phyloP scores from a whole-genome alignment of 768 basidiomycete species.

The Suillus bovinus region DNA sequence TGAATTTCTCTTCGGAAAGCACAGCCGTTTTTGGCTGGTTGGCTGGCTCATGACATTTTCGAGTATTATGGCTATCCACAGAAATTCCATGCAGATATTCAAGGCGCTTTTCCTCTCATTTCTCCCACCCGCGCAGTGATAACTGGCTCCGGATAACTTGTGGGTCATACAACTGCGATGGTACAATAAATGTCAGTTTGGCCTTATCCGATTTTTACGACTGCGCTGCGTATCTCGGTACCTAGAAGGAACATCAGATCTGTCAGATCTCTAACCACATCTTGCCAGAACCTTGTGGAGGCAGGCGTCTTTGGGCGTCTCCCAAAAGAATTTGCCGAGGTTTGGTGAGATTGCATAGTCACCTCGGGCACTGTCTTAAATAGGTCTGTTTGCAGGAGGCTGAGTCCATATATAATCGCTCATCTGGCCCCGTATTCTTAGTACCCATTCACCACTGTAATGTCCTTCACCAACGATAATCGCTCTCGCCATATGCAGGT shows the following conservation, averaged over 20 bases:
- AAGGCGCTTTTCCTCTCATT: not conserved
- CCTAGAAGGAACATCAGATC: not conserved
- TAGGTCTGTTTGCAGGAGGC: not conserved
- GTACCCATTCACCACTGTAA: not conserved
- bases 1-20: slow-evolving; percentile 2
- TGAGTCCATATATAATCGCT: not conserved
- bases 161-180: not conserved
- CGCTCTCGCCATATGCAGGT: not conserved
- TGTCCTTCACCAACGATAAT: not conserved
- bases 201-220: not conserved
- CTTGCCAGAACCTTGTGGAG: not conserved
- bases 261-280: not conserved
- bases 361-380: not conserved
- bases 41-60: not conserved
- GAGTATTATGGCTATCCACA: not conserved
- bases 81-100: not conserved
- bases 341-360: not conserved
- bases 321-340: not conserved
- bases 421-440: not conserved
- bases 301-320: not conserved
- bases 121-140: slow-evolving; percentile 1
- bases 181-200: not conserved
- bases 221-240: not conserved
- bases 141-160: not conserved
- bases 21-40: not conserved